Base-by-base conservation (phyloP, 2,329 filamentous ascomycete genomes). In the Dichotomopilus funicola region DNA sequence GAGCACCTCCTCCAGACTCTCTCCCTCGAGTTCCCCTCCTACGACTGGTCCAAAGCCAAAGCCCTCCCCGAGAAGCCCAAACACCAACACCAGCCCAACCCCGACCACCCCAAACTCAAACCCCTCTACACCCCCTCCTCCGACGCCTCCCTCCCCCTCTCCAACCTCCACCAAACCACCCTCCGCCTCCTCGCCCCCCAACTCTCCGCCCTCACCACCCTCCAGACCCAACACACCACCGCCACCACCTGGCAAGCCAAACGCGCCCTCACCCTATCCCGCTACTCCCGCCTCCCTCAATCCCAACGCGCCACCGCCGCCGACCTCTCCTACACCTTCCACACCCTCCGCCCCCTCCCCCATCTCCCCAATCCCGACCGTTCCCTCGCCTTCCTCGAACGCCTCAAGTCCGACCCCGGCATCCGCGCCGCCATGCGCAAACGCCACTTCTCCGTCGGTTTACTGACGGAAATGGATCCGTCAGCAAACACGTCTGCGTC, bases 391-490 rank as follows among this genome's bases (percentile, higher is more conserved):
- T 89, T 92, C 63, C 80, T 99, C 2, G 77, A 87, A 67, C 82
- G 88, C 0, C 78, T 99, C 3, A 84, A 84, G 61, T 80, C 86
- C 58, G 94, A 99, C 69, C 85, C 89, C 0, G 94, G 94, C 6
- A 92, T 99, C 71, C 85, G 85, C 60, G 77, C 86, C 0, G 80
- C 84, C 1, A 99, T 99, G 94, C 77, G 80, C 12, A 85, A 85
- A 64, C 91, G 96, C 74, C 81, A 85, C 61, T 96, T 95, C 75
- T 82, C 80, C 19, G 94, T 99, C 0, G 86, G 86, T 0, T 72
- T 97, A 3, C 77, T 99, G 33, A 96, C 91, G 0, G 94, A 99
- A 72, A 97, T 99, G 92, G 88, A 99, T 64, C 94, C 94, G 0
- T 78, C 86, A 0, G 80, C 86, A 62, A 84, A 96, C 70, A 96